A percentile compares a stretch with the other conserved stretches of the same genome.
Evolutionary conservation across 2,329 filamentous ascomycete genomes (phyloP).

Genomic region (Periconia sp.): DNA sequence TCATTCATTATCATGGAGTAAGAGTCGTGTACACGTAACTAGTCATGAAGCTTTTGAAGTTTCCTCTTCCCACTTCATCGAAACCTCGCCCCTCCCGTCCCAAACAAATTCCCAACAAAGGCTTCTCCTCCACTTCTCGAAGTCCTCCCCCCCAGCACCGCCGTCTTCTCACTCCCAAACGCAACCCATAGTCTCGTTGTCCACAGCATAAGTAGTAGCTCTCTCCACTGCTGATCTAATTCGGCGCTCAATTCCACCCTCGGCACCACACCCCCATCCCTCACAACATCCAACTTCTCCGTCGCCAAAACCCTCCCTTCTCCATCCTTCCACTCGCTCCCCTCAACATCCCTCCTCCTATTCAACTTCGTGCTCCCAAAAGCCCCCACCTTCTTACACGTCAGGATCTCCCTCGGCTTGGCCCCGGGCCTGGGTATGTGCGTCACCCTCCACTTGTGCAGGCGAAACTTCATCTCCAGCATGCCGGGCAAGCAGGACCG

Average conservation of each 20-base stretch:
- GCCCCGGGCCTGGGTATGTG: constrained; percentile 20
- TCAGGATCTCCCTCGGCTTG: constrained; percentile 21
- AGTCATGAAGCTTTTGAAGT: too few relatives aligned
- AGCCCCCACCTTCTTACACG: constrained; percentile 25
- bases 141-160: background rate
- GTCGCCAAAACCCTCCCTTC: constrained; percentile 27
- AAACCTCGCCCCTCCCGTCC: too few relatives aligned
- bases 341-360: constrained; percentile 22
- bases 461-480: constrained; percentile 23
- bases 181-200: constrained; percentile 33
- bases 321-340: constrained; percentile 27
- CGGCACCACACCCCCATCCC: constrained; percentile 26
- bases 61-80: too few relatives aligned
- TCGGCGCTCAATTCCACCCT: constrained; percentile 25
- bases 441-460: constrained; percentile 24
- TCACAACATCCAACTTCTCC: constrained; percentile 19
- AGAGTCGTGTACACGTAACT: too few relatives aligned
- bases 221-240: constrained; percentile 30
- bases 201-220: constrained; percentile 31
- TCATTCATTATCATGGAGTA: too few relatives aligned
- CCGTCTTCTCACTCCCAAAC: constrained; percentile 23
- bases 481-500: constrained; percentile 20
- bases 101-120: background rate
- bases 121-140: background rate
- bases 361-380: constrained; percentile 14